These are phyloP conservation scores for Periglandula ipomoeae DNA, from an alignment of 2,329 filamentous ascomycete species.

Conservation along the genomic window DNA sequence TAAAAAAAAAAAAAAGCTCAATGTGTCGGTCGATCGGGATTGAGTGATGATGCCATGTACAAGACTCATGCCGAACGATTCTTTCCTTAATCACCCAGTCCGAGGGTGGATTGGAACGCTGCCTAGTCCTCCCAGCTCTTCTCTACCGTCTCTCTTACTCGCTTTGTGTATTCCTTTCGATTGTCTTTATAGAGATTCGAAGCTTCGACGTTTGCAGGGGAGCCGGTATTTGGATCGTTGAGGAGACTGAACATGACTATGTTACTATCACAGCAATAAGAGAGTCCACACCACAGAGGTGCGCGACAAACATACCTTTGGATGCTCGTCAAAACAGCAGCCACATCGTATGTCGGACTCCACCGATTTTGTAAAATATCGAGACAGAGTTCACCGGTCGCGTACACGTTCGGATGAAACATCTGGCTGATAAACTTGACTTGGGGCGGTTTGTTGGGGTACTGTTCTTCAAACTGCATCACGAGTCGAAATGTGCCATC, in stretches of 20 bases:
- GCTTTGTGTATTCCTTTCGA: conserved; percentile 89
- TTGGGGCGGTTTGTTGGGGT: conserved; percentile 93
- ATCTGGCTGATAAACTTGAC: conserved; percentile 99
- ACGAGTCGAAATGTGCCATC: conserved; percentile 96
- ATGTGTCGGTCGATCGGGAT: not conserved
- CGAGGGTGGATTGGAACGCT: not conserved
- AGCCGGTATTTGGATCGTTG: conserved; percentile 98
- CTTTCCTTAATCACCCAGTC: not conserved
- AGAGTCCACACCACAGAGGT: not conserved
- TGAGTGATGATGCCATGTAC: not conserved
- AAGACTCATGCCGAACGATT: not conserved
- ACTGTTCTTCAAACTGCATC: conserved; percentile 99
- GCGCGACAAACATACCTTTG: conserved; percentile 58
- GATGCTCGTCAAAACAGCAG: conserved; percentile 92
- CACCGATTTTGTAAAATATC: conserved; percentile 97
- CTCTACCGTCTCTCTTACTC: conserved; percentile 92
- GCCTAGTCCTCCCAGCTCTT: conserved; percentile 94
- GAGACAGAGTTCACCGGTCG: conserved; percentile 88
- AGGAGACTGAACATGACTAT: conserved; percentile 55
- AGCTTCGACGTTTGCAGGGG: conserved; percentile 93
- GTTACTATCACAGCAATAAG: not conserved
- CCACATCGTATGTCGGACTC: conserved; percentile 98
- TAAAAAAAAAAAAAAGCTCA: not conserved
- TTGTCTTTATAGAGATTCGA: conserved; percentile 99
- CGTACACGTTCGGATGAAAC: conserved; percentile 99